A percentile compares a stretch with the other conserved stretches of the same genome.
Evolutionary conservation across 768 basidiomycete species (phyloP).

Genomic region (Tricholomella constricta): DNA sequence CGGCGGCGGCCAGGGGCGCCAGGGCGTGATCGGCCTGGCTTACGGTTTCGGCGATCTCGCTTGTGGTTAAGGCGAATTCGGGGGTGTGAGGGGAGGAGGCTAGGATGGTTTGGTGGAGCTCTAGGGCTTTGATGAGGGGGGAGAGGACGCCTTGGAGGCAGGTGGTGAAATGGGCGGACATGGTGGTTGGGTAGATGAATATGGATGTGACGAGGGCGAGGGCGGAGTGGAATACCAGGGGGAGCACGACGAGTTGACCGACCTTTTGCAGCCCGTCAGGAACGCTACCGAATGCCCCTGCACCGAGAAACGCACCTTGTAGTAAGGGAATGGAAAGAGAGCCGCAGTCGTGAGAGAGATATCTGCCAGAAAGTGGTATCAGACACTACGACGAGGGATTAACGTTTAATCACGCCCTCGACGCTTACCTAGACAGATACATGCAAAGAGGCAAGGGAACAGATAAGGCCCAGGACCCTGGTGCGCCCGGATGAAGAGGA

Average conservation of each 20-base stretch:
- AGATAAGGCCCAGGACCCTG: slow-evolving; percentile 66
- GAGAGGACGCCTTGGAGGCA: slow-evolving; percentile 48
- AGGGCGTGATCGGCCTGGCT: slow-evolving; percentile 51
- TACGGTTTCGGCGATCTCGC: slow-evolving; percentile 31
- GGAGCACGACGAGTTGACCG: slow-evolving; percentile 55
- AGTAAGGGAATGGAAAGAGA: slow-evolving; percentile 68
- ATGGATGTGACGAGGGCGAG: slow-evolving; percentile 54
- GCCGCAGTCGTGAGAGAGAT: slow-evolving; percentile 57
- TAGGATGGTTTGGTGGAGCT: slow-evolving; percentile 49
- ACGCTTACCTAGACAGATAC: slow-evolving; percentile 56
- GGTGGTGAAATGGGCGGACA: slow-evolving; percentile 59
- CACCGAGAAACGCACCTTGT: slow-evolving; percentile 36
- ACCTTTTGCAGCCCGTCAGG: slow-evolving; percentile 32
- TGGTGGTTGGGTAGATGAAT: slow-evolving; percentile 61
- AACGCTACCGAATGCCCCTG: not conserved
- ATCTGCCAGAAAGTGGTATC: slow-evolving; percentile 38
- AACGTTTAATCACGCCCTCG: not conserved
- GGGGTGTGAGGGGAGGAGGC: slow-evolving; percentile 41
- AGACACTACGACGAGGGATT: not conserved
- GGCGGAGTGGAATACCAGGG: slow-evolving; percentile 59
- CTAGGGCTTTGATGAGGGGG: slow-evolving; percentile 48
- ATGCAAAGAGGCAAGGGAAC: slow-evolving; percentile 56
- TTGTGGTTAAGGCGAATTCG: slow-evolving; percentile 35
- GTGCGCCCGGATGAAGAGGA: slow-evolving; percentile 61
- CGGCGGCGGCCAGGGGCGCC: slow-evolving; percentile 51